A percentile compares a stretch with the other conserved stretches of the same genome.
Evolutionary conservation across 208 protist species (phyloP).

Genomic region (Leishmania tarentolae): DNA sequence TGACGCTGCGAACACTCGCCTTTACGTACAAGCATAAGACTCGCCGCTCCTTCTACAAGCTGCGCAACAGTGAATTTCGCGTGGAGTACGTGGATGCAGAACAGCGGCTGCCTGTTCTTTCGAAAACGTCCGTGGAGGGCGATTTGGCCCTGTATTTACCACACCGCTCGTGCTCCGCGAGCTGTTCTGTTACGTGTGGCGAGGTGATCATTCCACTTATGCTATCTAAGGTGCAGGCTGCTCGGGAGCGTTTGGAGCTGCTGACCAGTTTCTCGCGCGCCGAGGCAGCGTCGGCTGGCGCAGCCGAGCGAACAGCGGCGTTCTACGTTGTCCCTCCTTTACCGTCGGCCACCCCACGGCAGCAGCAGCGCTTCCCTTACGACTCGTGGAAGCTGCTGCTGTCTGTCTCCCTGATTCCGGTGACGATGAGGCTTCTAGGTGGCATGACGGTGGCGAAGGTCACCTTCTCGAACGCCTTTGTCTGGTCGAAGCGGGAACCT

Average conservation of each 20-base stretch:
- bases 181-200: constrained; percentile 31
- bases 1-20: constrained; percentile 19
- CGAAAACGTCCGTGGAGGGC: constrained; percentile 25
- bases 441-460: constrained; percentile 43
- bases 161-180: constrained; percentile 27
- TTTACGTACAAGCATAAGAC: constrained; percentile 18
- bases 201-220: constrained; percentile 35
- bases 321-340: constrained; percentile 23
- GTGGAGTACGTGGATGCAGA: constrained; percentile 23
- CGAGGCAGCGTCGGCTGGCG: not conserved
- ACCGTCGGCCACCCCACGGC: not conserved
- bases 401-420: constrained; percentile 53
- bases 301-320: not conserved
- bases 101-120: constrained; percentile 26
- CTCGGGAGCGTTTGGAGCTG: constrained; percentile 25
- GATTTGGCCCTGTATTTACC: constrained; percentile 27
- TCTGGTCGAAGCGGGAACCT: constrained; percentile 50
- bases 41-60: constrained; percentile 22
- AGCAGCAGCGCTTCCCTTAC: constrained; percentile 28
- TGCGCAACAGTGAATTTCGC: constrained; percentile 26
- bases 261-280: constrained; percentile 8
- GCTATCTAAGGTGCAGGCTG: constrained; percentile 11
- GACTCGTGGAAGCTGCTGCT: constrained; percentile 53
- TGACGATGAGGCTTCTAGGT: constrained; percentile 40
- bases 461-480: constrained; percentile 47